These are phyloP conservation scores for Ceratocystis diversiconidia DNA, from an alignment of 2,329 filamentous ascomycete species.

Conservation along the genomic window DNA sequence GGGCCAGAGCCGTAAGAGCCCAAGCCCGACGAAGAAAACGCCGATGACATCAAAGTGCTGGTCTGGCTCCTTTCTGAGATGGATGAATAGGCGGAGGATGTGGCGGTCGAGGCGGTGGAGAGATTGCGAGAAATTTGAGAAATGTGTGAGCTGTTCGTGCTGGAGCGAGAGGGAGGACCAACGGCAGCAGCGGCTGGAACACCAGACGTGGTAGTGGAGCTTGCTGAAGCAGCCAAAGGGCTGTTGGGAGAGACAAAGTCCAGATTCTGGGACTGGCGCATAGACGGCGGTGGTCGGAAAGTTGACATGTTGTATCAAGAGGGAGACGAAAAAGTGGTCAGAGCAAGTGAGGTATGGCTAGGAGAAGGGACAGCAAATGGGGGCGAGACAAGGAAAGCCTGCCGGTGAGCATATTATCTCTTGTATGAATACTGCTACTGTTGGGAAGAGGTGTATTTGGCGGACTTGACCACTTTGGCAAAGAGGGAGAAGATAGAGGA, in stretches of 20 bases:
- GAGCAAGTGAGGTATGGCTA: neutral
- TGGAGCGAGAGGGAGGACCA: constrained; percentile 11
- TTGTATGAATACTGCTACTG: neutral
- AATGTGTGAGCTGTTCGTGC: constrained; percentile 3
- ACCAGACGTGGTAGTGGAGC: constrained; percentile 9
- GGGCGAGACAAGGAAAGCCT: neutral
- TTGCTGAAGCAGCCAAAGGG: constrained; percentile 27
- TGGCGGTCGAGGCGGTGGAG: constrained; percentile 57
- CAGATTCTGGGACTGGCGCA: constrained; percentile 27
- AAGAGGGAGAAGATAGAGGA: neutral
- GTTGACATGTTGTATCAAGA: constrained; percentile 28
- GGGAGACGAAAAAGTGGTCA: neutral
- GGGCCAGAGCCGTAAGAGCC: constrained; percentile 30
- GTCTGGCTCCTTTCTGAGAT: constrained; percentile 42
- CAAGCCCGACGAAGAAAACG: constrained; percentile 30
- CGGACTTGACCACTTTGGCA: neutral
- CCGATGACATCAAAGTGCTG: constrained; percentile 49
- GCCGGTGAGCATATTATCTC: constrained; percentile 5
- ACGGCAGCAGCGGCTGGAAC: neutral
- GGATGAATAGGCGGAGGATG: constrained; percentile 53
- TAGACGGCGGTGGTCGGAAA: constrained; percentile 19
- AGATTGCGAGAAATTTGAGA: constrained; percentile 40
- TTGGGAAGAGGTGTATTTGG: neutral
- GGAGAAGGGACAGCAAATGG: neutral
- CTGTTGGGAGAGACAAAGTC: constrained; percentile 20